Evolutionary conservation across 768 basidiomycete species (phyloP).

Genomic region (Boletus huronensis): DNA sequence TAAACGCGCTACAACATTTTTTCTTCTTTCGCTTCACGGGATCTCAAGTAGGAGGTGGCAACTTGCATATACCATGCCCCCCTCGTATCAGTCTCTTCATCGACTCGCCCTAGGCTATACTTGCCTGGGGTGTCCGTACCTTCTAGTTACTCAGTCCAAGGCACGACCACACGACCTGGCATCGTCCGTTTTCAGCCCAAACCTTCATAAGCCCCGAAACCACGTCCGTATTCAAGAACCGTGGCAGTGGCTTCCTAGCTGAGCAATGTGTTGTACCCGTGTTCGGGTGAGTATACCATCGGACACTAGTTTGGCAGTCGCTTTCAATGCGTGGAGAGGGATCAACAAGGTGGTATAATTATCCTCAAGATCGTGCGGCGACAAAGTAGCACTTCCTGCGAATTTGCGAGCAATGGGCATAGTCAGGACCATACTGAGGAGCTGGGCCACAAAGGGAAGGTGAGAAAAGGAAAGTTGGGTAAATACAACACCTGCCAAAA

Average conservation of each 20-base stretch:
- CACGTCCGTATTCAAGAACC: background rate
- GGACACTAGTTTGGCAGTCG: slow-evolving; percentile 3
- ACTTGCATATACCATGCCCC: background rate
- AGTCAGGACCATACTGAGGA: background rate
- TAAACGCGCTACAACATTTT: no score
- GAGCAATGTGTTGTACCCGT: background rate
- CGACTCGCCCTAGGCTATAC: background rate
- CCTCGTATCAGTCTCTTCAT: background rate
- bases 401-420: no score
- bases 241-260: background rate
- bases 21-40: background rate
- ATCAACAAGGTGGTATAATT: background rate
- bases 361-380: background rate
- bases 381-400: background rate
- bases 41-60: background rate
- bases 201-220: background rate
- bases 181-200: no score
- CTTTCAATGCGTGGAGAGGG: background rate
- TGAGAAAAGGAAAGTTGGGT: slow-evolving; percentile 4
- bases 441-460: slow-evolving; percentile 2
- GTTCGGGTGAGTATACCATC: background rate
- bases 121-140: background rate
- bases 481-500: slow-evolving; percentile 13
- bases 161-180: background rate
- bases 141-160: background rate